Percentiles rank a stretch among this genome's conserved stretches.
These are phyloP conservation scores for Coemansia sp. DNA, from an alignment of 192 early-diverging fungal genomes.

Conservation along the genomic window DNA sequence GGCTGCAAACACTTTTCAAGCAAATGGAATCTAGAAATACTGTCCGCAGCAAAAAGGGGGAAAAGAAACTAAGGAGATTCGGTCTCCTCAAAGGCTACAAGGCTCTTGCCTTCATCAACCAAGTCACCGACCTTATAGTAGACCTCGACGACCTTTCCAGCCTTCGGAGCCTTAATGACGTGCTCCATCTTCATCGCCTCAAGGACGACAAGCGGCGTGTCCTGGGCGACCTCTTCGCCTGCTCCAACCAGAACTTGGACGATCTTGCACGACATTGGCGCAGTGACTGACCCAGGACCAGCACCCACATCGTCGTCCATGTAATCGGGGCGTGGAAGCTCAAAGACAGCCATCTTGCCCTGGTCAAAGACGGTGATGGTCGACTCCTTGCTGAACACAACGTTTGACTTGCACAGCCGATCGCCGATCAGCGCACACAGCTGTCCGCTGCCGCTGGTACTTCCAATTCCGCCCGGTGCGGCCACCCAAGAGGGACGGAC, in stretches of 20 bases:
- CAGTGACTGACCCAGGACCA: conserved; percentile 67
- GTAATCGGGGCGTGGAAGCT: conserved; percentile 60
- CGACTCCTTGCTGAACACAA: conserved; percentile 61
- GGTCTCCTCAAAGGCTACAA: conserved; percentile 69
- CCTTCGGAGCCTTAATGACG: conserved; percentile 75
- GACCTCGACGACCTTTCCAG: conserved; percentile 71
- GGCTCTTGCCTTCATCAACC: conserved; percentile 79
- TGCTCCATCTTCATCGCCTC: conserved; percentile 99
- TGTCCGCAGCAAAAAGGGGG: background rate
- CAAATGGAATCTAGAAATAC: no score
- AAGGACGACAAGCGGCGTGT: conserved; percentile 75
- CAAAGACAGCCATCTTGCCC: conserved; percentile 47
- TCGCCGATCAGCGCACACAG: conserved; percentile 64
- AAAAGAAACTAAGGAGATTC: background rate
- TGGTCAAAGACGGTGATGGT: conserved; percentile 64
- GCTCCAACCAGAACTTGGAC: conserved; percentile 73
- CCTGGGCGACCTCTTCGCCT: conserved; percentile 80
- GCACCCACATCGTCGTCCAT: conserved; percentile 49
- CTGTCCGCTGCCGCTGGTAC: conserved; percentile 49
- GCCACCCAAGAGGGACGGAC: conserved; percentile 29
- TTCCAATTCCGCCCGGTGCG: conserved; percentile 22
- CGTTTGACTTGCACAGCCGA: conserved; percentile 59
- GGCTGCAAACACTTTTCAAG: no score
- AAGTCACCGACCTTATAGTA: conserved; percentile 83
- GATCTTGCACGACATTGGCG: conserved; percentile 98